Percentiles rank a stretch among this genome's conserved stretches.
phyloP scores from a whole-genome alignment of 768 basidiomycete species.

The Psilocybe cyanescens region DNA sequence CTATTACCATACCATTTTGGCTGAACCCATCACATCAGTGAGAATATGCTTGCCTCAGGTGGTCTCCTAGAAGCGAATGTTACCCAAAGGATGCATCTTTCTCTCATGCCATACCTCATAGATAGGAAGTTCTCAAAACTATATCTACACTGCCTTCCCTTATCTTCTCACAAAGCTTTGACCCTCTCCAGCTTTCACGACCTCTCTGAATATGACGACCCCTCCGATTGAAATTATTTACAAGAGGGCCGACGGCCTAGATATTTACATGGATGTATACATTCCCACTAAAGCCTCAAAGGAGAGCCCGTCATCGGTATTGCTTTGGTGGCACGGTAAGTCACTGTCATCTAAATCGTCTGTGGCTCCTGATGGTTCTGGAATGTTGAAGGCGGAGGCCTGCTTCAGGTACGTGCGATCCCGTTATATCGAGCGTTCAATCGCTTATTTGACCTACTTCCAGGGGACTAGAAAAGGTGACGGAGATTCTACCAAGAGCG shows the following conservation, averaged over 20 bases:
- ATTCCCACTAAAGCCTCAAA: constrained; percentile 32
- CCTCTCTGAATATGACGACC: background rate
- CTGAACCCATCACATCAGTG: background rate
- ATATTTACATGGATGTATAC: constrained; percentile 39
- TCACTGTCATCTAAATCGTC: background rate
- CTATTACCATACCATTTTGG: no score
- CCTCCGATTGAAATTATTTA: constrained; percentile 32
- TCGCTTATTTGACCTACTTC: background rate
- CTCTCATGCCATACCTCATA: background rate
- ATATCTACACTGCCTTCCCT: background rate
- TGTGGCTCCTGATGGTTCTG: background rate
- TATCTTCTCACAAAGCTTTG: background rate
- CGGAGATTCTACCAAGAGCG: background rate
- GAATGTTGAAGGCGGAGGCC: background rate
- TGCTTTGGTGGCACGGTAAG: constrained; percentile 42
- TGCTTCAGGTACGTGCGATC: background rate
- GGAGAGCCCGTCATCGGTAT: constrained; percentile 30
- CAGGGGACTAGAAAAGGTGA: constrained; percentile 2
- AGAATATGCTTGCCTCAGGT: background rate
- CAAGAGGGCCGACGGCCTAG: constrained; percentile 33
- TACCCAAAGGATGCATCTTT: background rate
- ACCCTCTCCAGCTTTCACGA: background rate
- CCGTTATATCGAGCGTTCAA: background rate
- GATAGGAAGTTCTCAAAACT: background rate
- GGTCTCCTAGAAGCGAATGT: no score